Evolutionary conservation across 169 alveolate genomes (phyloP), one percentile per base, ranked within the genome.

Genomic region (Babesia gibsoni): DNA sequence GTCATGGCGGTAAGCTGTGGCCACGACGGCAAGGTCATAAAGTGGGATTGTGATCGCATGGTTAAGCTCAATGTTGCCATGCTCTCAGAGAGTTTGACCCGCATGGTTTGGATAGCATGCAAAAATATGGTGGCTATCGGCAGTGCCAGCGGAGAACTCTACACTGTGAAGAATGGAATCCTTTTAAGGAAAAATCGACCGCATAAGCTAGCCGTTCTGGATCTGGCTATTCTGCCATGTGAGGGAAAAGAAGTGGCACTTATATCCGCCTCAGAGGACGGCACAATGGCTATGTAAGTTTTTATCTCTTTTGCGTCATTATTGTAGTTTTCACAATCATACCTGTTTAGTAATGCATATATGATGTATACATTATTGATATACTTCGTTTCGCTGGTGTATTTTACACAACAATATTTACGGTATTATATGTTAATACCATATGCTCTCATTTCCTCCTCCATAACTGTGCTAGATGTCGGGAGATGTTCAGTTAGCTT

Each of bases 241-340:
- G 53, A 45, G 41, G 64, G 57, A 12, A 30, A 52, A n/a, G 69
- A 69, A 23, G 16, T 12, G 3, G 81, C 81, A 8, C 68, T 69
- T 16, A 39, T 69, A 27, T 56, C 73, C 14, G 81, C 48, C 16
- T 69, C 81, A 8, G 67, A 69, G 45, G 81, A 69, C 48, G 64
- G 61, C 18, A 30, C 73, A 23, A 52, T 58, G 61, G 72, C 48
- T 29, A 69, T 69, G 81, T 69, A 69, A 14, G 81, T 69, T 69
- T 69, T 36, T 4, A 6, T 20, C 18, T 8, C 14, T 6, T 23
- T 4, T 50, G 59, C 1, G 59, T 6, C 30, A 23, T 50, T 25
- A 4, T 23, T 3, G 0, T 23, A 18, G 12, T 45, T 45, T 10
- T 6, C 12, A 12, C 20, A 8, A 12, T 37, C 12, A 12, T 12